These are phyloP conservation scores for Yamadazyma mexicana DNA, from an alignment of 1,139 yeast species.

Conservation along the genomic window DNA sequence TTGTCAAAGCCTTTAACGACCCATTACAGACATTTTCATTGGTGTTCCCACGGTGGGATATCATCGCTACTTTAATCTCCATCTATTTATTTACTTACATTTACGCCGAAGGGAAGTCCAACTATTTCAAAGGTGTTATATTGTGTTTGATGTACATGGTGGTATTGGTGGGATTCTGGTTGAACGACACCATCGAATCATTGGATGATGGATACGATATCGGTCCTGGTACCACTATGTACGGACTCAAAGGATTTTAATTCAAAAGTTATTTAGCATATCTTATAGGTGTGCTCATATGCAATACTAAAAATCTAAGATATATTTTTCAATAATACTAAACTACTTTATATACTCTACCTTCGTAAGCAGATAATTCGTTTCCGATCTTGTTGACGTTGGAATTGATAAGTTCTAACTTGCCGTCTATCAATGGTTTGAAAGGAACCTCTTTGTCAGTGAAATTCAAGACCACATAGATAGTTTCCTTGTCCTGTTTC, in stretches of 20 bases:
- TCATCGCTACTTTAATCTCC: conserved; percentile 80
- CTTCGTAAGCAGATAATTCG: conserved; percentile 37
- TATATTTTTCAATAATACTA: not conserved
- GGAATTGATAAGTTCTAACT: conserved; percentile 24
- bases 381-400: conserved; percentile 23
- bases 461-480: conserved; percentile 50
- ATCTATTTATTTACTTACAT: conserved; percentile 89
- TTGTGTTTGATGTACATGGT: conserved; percentile 77
- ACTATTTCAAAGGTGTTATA: conserved; percentile 93
- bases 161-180: conserved; percentile 79
- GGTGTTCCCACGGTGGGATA: conserved; percentile 95
- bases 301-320: too few species aligned
- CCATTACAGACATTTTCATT: conserved; percentile 68
- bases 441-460: conserved; percentile 31
- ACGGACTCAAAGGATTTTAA: not conserved
- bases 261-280: too few species aligned
- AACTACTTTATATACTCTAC: conserved; percentile 31
- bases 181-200: conserved; percentile 45
- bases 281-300: too few species aligned
- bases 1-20: conserved; percentile 38
- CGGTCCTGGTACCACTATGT: not conserved
- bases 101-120: conserved; percentile 95
- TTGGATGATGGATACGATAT: conserved; percentile 32
- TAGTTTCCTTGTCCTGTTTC: conserved; percentile 15
- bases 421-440: conserved; percentile 26